Evolutionary conservation across 75 land plant genomes (phyloP).

Genomic region (Isoetes taiwanensis): DNA sequence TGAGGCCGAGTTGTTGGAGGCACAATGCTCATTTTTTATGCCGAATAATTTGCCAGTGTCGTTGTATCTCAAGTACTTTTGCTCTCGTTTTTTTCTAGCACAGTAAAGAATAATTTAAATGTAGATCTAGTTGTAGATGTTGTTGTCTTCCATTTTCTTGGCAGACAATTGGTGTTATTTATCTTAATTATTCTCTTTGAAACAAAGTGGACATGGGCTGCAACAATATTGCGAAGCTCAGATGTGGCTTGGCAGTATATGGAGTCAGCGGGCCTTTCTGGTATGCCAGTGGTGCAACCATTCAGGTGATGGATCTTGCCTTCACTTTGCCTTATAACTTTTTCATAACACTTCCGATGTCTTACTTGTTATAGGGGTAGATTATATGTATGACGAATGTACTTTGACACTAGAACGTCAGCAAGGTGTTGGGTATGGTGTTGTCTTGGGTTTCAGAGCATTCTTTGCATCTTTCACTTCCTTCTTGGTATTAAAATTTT

Average conservation of each 20-base stretch:
- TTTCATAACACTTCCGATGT: too few species aligned
- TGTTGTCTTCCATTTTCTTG: too few species aligned
- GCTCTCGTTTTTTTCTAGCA: background rate
- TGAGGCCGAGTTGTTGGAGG: too few species aligned
- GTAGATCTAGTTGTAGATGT: too few species aligned
- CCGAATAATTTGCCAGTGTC: conserved; percentile 97
- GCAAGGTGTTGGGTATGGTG: conserved; percentile 86
- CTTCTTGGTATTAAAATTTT: conserved; percentile 51
- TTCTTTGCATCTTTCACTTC: conserved; percentile 97
- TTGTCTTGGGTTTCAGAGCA: conserved; percentile 91
- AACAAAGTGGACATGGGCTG: conserved; percentile 99
- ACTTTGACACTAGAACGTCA: too few species aligned
- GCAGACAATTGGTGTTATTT: too few species aligned
- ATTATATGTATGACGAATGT: too few species aligned
- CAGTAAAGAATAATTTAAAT: too few species aligned
- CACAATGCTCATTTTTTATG: too few species aligned
- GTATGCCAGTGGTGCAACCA: conserved; percentile 99
- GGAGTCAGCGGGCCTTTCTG: conserved; percentile 97
- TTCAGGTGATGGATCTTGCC: conserved; percentile 44
- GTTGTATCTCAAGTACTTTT: conserved; percentile 81
- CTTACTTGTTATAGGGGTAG: too few species aligned
- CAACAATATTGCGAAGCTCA: conserved; percentile 96
- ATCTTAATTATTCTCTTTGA: too few species aligned
- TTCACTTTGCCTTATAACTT: too few species aligned
- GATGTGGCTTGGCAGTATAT: conserved; percentile 96